Evolutionary conservation across 176 grass and related monocot species (phyloP).

Genomic region (Zea luxurians): DNA sequence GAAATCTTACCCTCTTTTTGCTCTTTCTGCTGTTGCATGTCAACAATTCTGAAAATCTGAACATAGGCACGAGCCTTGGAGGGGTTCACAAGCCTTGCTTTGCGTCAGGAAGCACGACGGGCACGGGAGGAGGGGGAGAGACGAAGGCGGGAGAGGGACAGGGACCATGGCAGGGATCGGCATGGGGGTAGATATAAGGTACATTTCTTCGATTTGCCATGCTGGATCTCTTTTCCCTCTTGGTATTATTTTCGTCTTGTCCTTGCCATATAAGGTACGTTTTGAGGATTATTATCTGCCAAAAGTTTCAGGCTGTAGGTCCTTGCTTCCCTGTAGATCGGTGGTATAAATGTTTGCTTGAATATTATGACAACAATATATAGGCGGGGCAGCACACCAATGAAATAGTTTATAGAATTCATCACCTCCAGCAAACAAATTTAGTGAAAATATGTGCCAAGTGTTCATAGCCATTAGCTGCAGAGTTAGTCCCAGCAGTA

Average conservation of each 20-base stretch:
- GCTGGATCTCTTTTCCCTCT: neutral
- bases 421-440: neutral
- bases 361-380: neutral
- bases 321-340: neutral
- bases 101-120: slow-evolving; percentile 61
- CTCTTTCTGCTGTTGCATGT: neutral
- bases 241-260: neutral
- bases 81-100: neutral
- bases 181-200: slow-evolving; percentile 68
- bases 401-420: neutral
- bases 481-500: neutral
- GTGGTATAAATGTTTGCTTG: neutral
- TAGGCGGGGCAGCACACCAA: neutral
- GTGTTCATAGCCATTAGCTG: neutral
- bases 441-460: neutral
- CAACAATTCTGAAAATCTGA: neutral
- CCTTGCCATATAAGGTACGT: neutral
- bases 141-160: slow-evolving; percentile 66
- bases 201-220: neutral
- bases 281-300: neutral
- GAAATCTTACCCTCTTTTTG: neutral
- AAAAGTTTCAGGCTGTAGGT: neutral
- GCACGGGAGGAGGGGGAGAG: slow-evolving; percentile 79
- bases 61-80: neutral
- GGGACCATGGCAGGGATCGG: slow-evolving; percentile 51